A percentile compares a stretch with the other conserved stretches of the same genome.
phyloP scores from a whole-genome alignment of 495 filamentous ascomycete genomes.

The Daldinia concentrica region DNA sequence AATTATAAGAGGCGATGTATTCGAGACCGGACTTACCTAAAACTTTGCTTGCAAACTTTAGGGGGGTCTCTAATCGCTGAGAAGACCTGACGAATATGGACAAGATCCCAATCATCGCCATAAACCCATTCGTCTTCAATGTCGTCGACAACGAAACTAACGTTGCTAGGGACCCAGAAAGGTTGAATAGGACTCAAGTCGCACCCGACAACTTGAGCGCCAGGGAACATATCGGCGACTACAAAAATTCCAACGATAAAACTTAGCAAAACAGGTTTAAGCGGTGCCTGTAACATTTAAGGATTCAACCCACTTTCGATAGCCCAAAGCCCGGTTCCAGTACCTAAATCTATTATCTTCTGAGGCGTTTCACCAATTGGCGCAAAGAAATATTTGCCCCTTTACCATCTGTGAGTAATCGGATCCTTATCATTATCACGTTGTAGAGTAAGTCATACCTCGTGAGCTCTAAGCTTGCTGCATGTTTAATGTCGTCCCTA shows the following conservation, averaged over 20 bases:
- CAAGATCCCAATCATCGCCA: background rate
- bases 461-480: background rate
- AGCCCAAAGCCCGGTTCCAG: background rate
- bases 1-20: background rate
- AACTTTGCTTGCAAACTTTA: background rate
- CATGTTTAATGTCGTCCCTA: background rate
- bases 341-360: background rate
- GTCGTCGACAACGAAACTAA: constrained; percentile 55
- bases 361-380: background rate
- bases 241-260: background rate
- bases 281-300: background rate
- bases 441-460: background rate
- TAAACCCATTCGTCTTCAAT: background rate
- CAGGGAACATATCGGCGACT: constrained; percentile 33
- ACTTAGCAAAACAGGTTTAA: background rate
- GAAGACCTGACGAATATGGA: background rate
- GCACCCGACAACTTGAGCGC: constrained; percentile 51
- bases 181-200: constrained; percentile 60
- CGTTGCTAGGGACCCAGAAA: constrained; percentile 52
- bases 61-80: background rate
- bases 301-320: background rate
- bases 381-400: background rate
- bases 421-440: background rate
- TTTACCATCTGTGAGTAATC: background rate
- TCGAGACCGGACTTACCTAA: background rate